phyloP scores from a whole-genome alignment of 202 grass and related monocot species.

The Setaria viridis region DNA sequence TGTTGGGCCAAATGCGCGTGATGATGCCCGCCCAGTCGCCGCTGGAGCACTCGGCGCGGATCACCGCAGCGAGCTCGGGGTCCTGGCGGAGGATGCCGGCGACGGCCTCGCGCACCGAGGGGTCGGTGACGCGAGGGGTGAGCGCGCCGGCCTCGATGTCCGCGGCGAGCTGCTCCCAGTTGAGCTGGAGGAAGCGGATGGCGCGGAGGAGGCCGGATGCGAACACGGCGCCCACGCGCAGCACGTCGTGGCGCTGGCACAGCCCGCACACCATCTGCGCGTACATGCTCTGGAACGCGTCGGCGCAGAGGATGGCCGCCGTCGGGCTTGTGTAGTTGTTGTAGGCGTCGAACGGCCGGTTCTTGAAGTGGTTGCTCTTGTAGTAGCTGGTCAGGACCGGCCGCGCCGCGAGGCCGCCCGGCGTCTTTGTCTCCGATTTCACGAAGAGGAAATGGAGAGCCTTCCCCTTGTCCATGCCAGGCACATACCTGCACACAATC shows the following conservation, averaged over 20 bases:
- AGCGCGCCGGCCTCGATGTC: constrained; percentile 70
- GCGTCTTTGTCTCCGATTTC: constrained; percentile 93
- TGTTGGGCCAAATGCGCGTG: constrained; percentile 85
- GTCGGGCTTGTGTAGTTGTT: constrained; percentile 93
- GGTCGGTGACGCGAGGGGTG: constrained; percentile 66
- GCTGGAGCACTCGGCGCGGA: constrained; percentile 66
- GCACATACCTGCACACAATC: constrained; percentile 58
- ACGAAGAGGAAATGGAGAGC: constrained; percentile 96
- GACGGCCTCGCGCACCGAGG: constrained; percentile 71
- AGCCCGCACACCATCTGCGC: constrained; percentile 98
- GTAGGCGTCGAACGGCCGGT: constrained; percentile 83
- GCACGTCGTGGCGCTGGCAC: constrained; percentile 79
- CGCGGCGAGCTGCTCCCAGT: constrained; percentile 76
- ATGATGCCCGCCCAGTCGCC: constrained; percentile 89
- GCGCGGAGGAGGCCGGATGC: constrained; percentile 91
- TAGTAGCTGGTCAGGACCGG: constrained; percentile 99
- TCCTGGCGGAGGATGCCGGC: constrained; percentile 66
- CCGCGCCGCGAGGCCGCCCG: constrained; percentile 77
- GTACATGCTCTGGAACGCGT: constrained; percentile 99
- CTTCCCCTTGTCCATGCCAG: constrained; percentile 89
- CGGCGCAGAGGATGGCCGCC: constrained; percentile 84
- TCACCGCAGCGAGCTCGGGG: constrained; percentile 64
- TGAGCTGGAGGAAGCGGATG: constrained; percentile 92
- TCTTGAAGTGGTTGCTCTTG: constrained; percentile 93
- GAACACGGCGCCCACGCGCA: constrained; percentile 93